A percentile compares a stretch with the other conserved stretches of the same genome.
Conservation (phyloP, 805 yeast species). For the Deakozyma indianensis region DNA sequence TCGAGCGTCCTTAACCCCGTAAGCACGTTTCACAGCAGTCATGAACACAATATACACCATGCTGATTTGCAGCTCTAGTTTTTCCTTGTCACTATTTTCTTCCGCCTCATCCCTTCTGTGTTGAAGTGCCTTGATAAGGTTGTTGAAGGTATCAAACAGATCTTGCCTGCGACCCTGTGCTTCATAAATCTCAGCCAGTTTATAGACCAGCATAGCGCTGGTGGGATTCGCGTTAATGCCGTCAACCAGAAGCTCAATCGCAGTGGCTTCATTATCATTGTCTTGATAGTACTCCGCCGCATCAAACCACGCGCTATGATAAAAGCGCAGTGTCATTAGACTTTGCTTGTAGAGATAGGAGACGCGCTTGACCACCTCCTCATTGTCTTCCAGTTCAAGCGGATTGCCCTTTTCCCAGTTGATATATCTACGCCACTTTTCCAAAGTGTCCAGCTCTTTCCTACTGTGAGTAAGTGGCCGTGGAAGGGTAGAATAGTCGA, state of each 20-base stretch:
- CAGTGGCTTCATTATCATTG: slow-evolving; percentile 10
- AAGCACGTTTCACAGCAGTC: slow-evolving; percentile 52
- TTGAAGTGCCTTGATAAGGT: slow-evolving; percentile 33
- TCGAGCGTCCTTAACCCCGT: slow-evolving; percentile 63
- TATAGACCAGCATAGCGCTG: slow-evolving; percentile 52
- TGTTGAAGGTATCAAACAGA: slow-evolving; percentile 35
- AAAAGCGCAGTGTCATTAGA: slow-evolving; percentile 42
- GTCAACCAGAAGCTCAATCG: slow-evolving; percentile 33
- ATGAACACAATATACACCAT: slow-evolving; percentile 53
- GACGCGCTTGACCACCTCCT: slow-evolving; percentile 39
- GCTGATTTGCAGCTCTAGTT: slow-evolving; percentile 28
- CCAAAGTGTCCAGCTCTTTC: slow-evolving; percentile 27
- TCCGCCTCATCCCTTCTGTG: slow-evolving; percentile 17
- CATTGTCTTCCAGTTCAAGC: slow-evolving; percentile 37
- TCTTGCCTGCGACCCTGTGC: slow-evolving; percentile 34
- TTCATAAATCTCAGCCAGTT: slow-evolving; percentile 59
- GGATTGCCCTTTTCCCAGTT: slow-evolving; percentile 66
- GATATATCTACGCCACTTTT: slow-evolving; percentile 61
- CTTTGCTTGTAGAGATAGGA: slow-evolving; percentile 63
- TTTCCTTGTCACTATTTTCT: slow-evolving; percentile 3
- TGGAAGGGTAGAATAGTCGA: slow-evolving; percentile 27
- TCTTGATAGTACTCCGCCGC: slow-evolving; percentile 26
- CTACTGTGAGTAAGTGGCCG: slow-evolving; percentile 17
- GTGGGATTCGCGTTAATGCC: slow-evolving; percentile 54
- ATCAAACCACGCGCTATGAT: slow-evolving; percentile 65